Percentiles rank a stretch among this genome's conserved stretches.
phyloP scores from a whole-genome alignment of 495 filamentous ascomycete genomes.

The Tuber calosporum region DNA sequence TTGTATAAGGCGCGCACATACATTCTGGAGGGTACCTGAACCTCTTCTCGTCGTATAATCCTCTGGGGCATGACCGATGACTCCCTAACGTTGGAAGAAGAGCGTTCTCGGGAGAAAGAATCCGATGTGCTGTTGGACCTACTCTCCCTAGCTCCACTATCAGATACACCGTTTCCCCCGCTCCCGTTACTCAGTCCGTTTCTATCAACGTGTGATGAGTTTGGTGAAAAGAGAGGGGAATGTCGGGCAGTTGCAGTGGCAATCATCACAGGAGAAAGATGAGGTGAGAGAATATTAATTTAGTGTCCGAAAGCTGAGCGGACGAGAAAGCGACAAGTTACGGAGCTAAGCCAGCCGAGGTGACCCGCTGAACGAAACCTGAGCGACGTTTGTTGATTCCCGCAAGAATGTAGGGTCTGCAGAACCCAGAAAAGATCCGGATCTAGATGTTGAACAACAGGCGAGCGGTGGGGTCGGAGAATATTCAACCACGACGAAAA shows the following conservation, averaged over 20 bases:
- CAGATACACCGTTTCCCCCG: conserved; percentile 30
- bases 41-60: conserved; percentile 37
- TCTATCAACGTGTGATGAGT: conserved; percentile 37
- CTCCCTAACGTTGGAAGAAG: conserved; percentile 31
- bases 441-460: not conserved
- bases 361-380: conserved; percentile 24
- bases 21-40: conserved; percentile 56
- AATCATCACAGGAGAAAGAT: conserved; percentile 37
- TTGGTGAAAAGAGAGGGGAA: conserved; percentile 36
- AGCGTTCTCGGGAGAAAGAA: conserved; percentile 30
- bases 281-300: not conserved
- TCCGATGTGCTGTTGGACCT: conserved; percentile 33
- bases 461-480: not conserved
- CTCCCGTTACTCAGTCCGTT: conserved; percentile 34
- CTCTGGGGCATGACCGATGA: conserved; percentile 35
- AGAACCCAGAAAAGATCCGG: not conserved
- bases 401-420: conserved; percentile 21
- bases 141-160: conserved; percentile 32
- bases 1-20: conserved; percentile 96
- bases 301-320: not conserved
- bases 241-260: conserved; percentile 38
- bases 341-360: conserved; percentile 17
- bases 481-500: not conserved
- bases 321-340: conserved; percentile 25
- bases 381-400: conserved; percentile 26